Evolutionary conservation across 768 basidiomycete species (phyloP).

Genomic region (Lactarius pseudohatsudake): DNA sequence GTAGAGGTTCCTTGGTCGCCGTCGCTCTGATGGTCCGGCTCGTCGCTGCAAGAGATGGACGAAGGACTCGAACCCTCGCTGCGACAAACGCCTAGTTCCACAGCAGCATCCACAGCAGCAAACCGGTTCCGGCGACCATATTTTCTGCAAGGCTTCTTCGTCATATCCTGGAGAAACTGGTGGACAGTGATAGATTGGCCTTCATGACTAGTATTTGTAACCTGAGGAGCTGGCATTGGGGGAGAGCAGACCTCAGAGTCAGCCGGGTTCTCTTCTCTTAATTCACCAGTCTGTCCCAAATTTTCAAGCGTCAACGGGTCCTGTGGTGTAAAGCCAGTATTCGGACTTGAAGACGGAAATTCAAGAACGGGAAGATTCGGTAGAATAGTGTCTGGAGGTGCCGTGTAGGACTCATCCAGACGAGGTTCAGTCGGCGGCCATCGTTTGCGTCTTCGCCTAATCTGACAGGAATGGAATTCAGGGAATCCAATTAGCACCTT

Average conservation of each 20-base stretch:
- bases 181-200: slow-evolving; percentile 13
- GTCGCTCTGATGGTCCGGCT: neutral
- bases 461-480: slow-evolving; percentile 2
- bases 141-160: slow-evolving; percentile 6
- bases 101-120: slow-evolving; percentile 4
- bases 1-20: neutral
- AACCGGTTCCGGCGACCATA: slow-evolving; percentile 14
- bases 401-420: neutral
- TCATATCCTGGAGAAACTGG: slow-evolving; percentile 11
- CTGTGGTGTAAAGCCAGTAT: neutral
- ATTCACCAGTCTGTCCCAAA: neutral
- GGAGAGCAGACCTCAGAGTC: neutral
- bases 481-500: neutral
- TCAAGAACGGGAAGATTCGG: neutral
- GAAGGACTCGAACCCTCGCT: neutral
- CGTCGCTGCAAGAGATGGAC: neutral
- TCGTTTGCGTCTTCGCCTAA: slow-evolving; percentile 25
- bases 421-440: slow-evolving; percentile 1
- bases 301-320: neutral
- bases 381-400: neutral
- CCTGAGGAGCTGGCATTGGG: neutral
- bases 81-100: neutral
- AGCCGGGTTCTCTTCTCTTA: neutral
- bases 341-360: neutral
- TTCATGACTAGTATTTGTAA: neutral